A percentile compares a stretch with the other conserved stretches of the same genome.
These are phyloP conservation scores for Anastatica hierochuntica DNA, from an alignment of 345 rosid genomes.

Conservation along the genomic window DNA sequence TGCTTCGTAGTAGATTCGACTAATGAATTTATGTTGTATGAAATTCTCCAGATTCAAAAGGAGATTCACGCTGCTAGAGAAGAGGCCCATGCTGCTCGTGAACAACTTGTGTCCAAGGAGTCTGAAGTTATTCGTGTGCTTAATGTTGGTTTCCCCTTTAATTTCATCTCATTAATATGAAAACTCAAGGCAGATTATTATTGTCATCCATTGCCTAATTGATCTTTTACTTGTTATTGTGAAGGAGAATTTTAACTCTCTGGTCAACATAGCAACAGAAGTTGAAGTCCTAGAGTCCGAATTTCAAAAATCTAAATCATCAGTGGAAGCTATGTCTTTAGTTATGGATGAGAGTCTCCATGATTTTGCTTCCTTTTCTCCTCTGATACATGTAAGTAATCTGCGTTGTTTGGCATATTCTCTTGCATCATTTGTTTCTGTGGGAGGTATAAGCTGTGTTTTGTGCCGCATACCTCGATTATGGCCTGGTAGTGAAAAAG, in stretches of 20 bases:
- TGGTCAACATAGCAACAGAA: slow-evolving; percentile 39
- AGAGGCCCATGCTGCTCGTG: slow-evolving; percentile 47
- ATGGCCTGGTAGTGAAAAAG: not conserved
- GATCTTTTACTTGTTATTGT: slow-evolving; percentile 8
- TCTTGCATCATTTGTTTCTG: not conserved
- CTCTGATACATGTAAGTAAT: slow-evolving; percentile 48
- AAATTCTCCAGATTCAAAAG: slow-evolving; percentile 38
- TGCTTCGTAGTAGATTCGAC: slow-evolving; percentile 2
- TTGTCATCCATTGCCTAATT: slow-evolving; percentile 6
- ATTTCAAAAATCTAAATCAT: slow-evolving; percentile 35
- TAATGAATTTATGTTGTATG: no score
- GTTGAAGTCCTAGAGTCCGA: slow-evolving; percentile 46
- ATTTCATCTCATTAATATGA: slow-evolving; percentile 5
- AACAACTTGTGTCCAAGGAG: slow-evolving; percentile 40
- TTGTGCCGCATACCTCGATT: not conserved
- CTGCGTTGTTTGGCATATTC: not conserved
- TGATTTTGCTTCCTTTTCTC: slow-evolving; percentile 33
- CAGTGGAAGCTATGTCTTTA: slow-evolving; percentile 33
- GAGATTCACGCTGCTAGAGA: slow-evolving; percentile 56
- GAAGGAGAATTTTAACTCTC: slow-evolving; percentile 29
- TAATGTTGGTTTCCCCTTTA: slow-evolving; percentile 13
- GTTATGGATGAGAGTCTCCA: slow-evolving; percentile 57
- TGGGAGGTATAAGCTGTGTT: not conserved
- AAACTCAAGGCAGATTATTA: not conserved
- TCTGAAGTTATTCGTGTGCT: slow-evolving; percentile 35